Evolutionary conservation across 2,329 filamentous ascomycete genomes (phyloP), one percentile per base, ranked within the genome.

Genomic region (Clonostachys solani): DNA sequence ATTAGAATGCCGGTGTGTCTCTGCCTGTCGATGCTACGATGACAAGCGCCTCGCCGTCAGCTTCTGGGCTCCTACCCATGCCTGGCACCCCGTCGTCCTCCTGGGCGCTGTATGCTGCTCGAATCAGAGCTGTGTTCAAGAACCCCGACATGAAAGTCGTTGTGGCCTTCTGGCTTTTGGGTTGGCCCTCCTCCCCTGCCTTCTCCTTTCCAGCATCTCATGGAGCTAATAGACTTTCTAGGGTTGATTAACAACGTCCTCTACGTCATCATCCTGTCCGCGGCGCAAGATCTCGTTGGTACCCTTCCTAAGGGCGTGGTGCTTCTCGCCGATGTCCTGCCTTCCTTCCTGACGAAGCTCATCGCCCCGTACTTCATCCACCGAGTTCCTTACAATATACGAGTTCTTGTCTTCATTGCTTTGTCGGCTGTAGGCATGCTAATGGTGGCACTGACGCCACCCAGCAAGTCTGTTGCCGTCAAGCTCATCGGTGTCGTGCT

Each of bases 261-360:
- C 69, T 97, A 96, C 68, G 92, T 97, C 47, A 89, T 97, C 65
- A 94, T 97, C 62, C 86, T 99, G 59, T 95, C 91, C 33, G 89
- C 94, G 35, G 94, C 94, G 5, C 87, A 96, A 59, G 94, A 99
- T 61, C 87, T 99, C 51, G 94, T 97, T 57, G 92, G 92, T 35
- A 86, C 89, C 33, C 77, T 96, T 2, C 94, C 94, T 44, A 97
- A 97, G 66, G 90, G 89, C 56, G 80, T 95, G 48, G 92, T 99
- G 47, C 84, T 97, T 47, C 87, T 97, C 52, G 91, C 91, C 63
- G 91, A 96, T 65, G 90, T 97, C 47, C 74, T 95, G 18, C 94
- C 94, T 2, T 91, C 89, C 12, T 95, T 99, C 67, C 65, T 88
- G 47, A 89, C 87, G 44, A 97, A 97, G 66, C 79, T 97, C 43